These are phyloP conservation scores for Sicyos baderoa DNA, from an alignment of 306 rosid species.

Conservation along the genomic window DNA sequence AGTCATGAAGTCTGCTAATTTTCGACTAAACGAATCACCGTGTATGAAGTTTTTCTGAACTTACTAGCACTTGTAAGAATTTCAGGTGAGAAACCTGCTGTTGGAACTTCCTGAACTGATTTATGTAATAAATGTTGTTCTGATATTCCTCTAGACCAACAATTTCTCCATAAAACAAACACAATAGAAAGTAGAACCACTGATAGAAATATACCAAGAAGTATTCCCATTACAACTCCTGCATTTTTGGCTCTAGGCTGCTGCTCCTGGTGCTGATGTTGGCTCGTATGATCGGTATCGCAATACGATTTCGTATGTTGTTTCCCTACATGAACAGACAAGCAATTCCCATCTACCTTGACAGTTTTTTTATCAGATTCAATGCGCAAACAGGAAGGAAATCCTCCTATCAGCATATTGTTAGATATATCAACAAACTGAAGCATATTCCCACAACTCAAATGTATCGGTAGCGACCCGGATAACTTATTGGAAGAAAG, in stretches of 20 bases:
- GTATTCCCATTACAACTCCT: conserved; percentile 46
- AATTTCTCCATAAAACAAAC: conserved; percentile 37
- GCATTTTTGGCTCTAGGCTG: conserved; percentile 23
- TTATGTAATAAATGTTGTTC: conserved; percentile 67
- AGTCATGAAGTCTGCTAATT: background rate
- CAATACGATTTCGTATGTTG: conserved; percentile 67
- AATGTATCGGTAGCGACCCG: conserved; percentile 38
- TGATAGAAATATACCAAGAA: conserved; percentile 22
- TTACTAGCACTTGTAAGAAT: conserved; percentile 69
- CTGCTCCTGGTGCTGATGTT: conserved; percentile 28
- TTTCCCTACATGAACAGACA: conserved; percentile 34
- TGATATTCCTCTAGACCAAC: conserved; percentile 36
- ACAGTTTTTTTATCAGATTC: conserved; percentile 37
- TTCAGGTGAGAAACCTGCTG: conserved; percentile 57
- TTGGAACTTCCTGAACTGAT: conserved; percentile 52
- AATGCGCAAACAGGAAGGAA: conserved; percentile 59
- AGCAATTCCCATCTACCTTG: conserved; percentile 69
- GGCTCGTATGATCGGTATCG: conserved; percentile 26
- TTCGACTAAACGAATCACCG: background rate
- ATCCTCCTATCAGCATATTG: conserved; percentile 52
- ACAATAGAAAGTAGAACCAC: conserved; percentile 43
- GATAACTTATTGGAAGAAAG: conserved; percentile 60
- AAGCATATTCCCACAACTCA: conserved; percentile 51
- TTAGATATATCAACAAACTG: conserved; percentile 56
- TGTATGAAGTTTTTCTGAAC: conserved; percentile 22